A percentile compares a stretch with the other conserved stretches of the same genome.
These are phyloP conservation scores for Diaporthe sp. DNA, from an alignment of 2,329 filamentous ascomycete genomes.

Conservation along the genomic window DNA sequence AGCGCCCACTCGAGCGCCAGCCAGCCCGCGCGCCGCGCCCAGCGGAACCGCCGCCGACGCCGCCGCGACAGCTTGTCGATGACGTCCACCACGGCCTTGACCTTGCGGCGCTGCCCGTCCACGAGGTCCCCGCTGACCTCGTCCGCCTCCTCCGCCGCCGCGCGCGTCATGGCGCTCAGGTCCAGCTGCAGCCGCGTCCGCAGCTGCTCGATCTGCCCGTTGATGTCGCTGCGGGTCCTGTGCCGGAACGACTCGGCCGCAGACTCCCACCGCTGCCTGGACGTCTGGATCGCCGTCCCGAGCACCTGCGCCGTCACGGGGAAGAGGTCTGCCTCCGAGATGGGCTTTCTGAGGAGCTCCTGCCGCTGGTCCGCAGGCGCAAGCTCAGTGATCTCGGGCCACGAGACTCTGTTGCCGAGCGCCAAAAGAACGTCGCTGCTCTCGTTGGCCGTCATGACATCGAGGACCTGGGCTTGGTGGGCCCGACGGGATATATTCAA, in stretches of 20 bases:
- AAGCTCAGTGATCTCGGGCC: constrained; percentile 61
- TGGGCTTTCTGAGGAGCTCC: constrained; percentile 50
- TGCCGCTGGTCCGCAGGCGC: constrained; percentile 51
- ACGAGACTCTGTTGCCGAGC: constrained; percentile 49
- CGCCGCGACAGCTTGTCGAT: constrained; percentile 83
- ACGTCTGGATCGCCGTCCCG: constrained; percentile 61
- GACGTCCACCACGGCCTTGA: constrained; percentile 84
- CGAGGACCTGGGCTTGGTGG: constrained; percentile 59
- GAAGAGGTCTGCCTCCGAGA: constrained; percentile 62
- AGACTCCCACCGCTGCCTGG: constrained; percentile 68
- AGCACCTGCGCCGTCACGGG: constrained; percentile 67
- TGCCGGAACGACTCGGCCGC: constrained; percentile 72
- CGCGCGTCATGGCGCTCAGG: constrained; percentile 72
- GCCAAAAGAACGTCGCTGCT: constrained; percentile 46
- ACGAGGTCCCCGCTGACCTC: constrained; percentile 82
- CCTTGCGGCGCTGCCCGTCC: constrained; percentile 81
- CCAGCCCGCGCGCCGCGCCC: constrained; percentile 83
- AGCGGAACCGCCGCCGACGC: constrained; percentile 77
- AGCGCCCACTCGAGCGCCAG: constrained; percentile 89
- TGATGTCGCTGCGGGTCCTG: constrained; percentile 68
- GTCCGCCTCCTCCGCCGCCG: constrained; percentile 83
- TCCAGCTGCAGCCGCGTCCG: constrained; percentile 65
- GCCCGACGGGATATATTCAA: constrained; percentile 81
- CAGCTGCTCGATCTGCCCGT: constrained; percentile 64
- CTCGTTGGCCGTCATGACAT: constrained; percentile 47